phyloP scores from a whole-genome alignment of 1,284 basidiomycete genomes.

The Fistulina hepatica region DNA sequence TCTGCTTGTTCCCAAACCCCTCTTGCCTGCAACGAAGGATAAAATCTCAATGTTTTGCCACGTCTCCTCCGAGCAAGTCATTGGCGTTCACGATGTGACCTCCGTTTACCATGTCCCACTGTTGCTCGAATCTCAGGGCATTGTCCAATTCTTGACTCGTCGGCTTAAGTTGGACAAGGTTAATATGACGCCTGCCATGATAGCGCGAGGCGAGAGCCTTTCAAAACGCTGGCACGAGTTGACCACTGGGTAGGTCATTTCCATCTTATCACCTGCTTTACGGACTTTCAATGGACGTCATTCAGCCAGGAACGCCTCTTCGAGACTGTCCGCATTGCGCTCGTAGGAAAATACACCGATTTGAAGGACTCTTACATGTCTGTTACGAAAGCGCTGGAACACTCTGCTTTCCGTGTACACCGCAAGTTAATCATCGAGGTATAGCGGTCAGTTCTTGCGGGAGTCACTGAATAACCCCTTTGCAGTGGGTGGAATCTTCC shows the following conservation, averaged over 20 bases:
- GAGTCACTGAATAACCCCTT: constrained; percentile 8
- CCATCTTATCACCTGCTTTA: constrained; percentile 5
- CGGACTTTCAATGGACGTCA: constrained; percentile 4
- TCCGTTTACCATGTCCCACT: constrained; percentile 98
- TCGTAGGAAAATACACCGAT: constrained; percentile 97
- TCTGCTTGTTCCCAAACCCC: constrained; percentile 56
- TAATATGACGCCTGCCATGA: constrained; percentile 44
- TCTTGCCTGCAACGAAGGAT: constrained; percentile 79
- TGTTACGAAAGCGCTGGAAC: constrained; percentile 94
- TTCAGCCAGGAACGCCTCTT: constrained; percentile 83
- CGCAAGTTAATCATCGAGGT: constrained; percentile 77
- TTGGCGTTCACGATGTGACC: constrained; percentile 93
- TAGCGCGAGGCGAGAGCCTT: constrained; percentile 55
- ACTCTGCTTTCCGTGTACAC: constrained; percentile 88
- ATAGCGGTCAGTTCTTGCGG: constrained; percentile 18
- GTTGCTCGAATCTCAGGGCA: constrained; percentile 85
- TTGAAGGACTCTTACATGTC: constrained; percentile 99
- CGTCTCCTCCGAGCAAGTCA: constrained; percentile 85
- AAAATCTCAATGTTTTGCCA: constrained; percentile 99
- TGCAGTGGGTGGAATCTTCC: constrained; percentile 94
- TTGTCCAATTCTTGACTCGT: constrained; percentile 77
- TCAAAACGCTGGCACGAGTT: constrained; percentile 74
- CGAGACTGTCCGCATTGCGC: constrained; percentile 82
- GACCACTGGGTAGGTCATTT: constrained; percentile 51
- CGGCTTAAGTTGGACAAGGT: constrained; percentile 67